Base-by-base conservation (phyloP, 1,284 basidiomycete species). In the Fomitopsis pinicola region DNA sequence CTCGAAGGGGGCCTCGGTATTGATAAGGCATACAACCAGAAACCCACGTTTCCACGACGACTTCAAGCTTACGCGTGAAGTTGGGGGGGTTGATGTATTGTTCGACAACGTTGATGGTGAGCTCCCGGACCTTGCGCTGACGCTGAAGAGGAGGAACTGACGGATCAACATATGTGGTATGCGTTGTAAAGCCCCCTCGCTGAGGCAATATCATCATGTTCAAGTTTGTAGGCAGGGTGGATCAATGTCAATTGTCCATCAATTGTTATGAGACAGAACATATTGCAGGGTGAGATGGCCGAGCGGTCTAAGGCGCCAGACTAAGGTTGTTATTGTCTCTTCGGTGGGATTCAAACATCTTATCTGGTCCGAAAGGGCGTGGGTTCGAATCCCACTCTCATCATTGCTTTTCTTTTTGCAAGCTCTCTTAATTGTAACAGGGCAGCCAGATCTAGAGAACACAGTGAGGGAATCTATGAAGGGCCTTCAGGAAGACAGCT, bases 31-130 rank as follows among this genome's bases (percentile, higher is more conserved):
- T 77, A 97, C 71, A 92, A 97, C 75, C 97, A 98, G 76, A 85
- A 84, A 69, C 75, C 81, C 40, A 85, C 81, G 8, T 22, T 96
- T 94, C 78, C 77, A 76, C 61, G 73, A 84, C 42, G 84, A 93
- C 54, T 83, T 91, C 71, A 22, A 22, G 22, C 22, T 22, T 22
- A 85, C 82, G 70, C 74, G 80, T 35, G 72, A 69, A 14, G 77
- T 88, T 54, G 86, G 85, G 5, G 88, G 84, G 67, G 65, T 91
- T 6, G 92, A 95, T 67, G 87, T 91, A 3, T 92, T 82, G 75
- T 95, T 94, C 71, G 94, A 95, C 72, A 95, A 95, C 70, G 92
- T 95, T 61, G 92, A 92, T 28, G 93, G 92, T 1, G 87, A 91
- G 44, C 89, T 93, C 54, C 79, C 95, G 63, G 89, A 95, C 72